These are phyloP conservation scores for Canavalia ensiformis DNA, from an alignment of 306 rosid genomes.

Conservation along the genomic window DNA sequence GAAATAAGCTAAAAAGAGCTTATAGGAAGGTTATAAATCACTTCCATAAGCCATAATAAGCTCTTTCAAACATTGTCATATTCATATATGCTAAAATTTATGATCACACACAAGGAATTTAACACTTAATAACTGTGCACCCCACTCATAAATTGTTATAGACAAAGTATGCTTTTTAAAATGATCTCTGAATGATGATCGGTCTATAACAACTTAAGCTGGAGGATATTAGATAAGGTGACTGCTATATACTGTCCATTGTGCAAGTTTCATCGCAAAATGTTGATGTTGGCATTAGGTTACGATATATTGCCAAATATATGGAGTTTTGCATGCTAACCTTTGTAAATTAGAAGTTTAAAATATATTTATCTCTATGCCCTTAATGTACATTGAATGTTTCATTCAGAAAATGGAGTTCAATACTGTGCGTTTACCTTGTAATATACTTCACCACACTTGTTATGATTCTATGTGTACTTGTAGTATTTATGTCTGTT, in stretches of 20 bases:
- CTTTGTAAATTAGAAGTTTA: conserved; percentile 16
- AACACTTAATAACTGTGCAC: conserved; percentile 16
- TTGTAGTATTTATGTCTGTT: conserved; percentile 23
- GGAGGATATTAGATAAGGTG: conserved; percentile 37
- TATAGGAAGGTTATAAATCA: background rate
- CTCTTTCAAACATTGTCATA: conserved; percentile 2
- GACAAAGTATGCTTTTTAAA: conserved; percentile 33
- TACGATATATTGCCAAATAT: conserved; percentile 39
- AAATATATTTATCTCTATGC: background rate
- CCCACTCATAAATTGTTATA: conserved; percentile 9
- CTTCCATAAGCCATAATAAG: background rate
- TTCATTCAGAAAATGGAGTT: conserved; percentile 25
- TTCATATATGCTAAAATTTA: background rate
- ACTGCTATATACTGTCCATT: conserved; percentile 14
- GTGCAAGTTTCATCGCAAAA: conserved; percentile 39
- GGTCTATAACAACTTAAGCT: conserved; percentile 35
- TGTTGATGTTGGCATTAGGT: conserved; percentile 14
- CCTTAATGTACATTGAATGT: conserved; percentile 10
- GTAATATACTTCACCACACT: conserved; percentile 35
- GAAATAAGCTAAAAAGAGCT: conserved; percentile 2
- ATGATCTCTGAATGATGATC: conserved; percentile 35
- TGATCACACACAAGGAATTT: conserved; percentile 1
- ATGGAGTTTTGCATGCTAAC: conserved; percentile 1
- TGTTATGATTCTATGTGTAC: conserved; percentile 12
- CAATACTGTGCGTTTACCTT: conserved; percentile 8